Evolutionary conservation across 1,284 basidiomycete genomes (phyloP).

Genomic region (Ustilago lituana): DNA sequence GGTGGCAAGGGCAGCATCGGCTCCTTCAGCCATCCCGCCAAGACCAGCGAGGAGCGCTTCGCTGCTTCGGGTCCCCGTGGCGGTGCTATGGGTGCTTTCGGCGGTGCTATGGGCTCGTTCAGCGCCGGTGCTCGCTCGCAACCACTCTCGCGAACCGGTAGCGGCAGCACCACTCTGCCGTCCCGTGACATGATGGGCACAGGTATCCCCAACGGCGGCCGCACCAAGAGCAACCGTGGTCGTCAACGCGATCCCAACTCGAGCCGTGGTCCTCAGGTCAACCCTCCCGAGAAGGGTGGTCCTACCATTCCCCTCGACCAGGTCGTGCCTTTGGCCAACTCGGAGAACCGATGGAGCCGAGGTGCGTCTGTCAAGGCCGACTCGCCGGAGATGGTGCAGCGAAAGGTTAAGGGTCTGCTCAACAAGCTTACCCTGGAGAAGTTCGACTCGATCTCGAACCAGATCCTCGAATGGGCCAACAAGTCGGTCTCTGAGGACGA

Average conservation of each 20-base stretch:
- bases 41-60: conserved; percentile 67
- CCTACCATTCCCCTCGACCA: conserved; percentile 70
- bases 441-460: conserved; percentile 92
- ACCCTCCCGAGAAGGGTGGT: conserved; percentile 67
- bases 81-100: conserved; percentile 58
- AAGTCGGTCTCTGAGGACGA: conserved; percentile 90
- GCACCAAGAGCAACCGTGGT: conserved; percentile 64
- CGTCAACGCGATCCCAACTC: conserved; percentile 60
- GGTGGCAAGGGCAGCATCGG: conserved; percentile 61
- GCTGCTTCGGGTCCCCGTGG: conserved; percentile 51
- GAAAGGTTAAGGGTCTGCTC: conserved; percentile 90
- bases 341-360: conserved; percentile 82
- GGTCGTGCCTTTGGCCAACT: conserved; percentile 78
- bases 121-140: conserved; percentile 60
- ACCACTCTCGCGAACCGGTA: conserved; percentile 63
- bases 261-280: conserved; percentile 57
- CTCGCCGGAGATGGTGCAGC: conserved; percentile 83
- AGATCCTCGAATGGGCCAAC: conserved; percentile 94
- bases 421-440: conserved; percentile 98
- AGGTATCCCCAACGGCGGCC: conserved; percentile 60
- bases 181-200: conserved; percentile 67
- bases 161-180: conserved; percentile 63
- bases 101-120: conserved; percentile 64
- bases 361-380: conserved; percentile 69
- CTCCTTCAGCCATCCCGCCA: conserved; percentile 54